phyloP scores from a whole-genome alignment of 768 basidiomycete species.

The Lactifluus hygrophoroides region DNA sequence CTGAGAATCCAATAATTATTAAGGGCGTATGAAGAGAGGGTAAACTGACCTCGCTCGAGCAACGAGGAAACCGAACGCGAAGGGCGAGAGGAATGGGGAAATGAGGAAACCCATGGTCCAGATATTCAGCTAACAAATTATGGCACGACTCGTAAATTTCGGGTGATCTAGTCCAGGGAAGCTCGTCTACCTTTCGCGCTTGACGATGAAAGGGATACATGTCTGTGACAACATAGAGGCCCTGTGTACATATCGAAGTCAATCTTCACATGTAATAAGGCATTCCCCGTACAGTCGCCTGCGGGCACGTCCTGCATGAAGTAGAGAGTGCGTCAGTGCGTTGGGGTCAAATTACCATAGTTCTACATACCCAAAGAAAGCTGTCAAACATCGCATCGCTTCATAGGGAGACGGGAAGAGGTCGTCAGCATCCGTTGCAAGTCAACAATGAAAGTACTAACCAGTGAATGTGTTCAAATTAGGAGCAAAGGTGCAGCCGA shows the following conservation, averaged over 20 bases:
- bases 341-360: background rate
- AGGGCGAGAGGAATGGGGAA: conserved; percentile 56
- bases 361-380: conserved; percentile 42
- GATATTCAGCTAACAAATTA: conserved; percentile 53
- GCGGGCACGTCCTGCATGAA: conserved; percentile 41
- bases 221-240: conserved; percentile 53
- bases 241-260: conserved; percentile 27
- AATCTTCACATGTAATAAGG: background rate
- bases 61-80: conserved; percentile 59
- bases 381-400: conserved; percentile 54
- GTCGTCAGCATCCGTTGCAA: background rate
- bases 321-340: background rate
- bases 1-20: conserved; percentile 19
- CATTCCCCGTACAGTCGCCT: conserved; percentile 38
- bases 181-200: conserved; percentile 44
- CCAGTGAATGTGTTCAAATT: conserved; percentile 50
- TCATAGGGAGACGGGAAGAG: background rate
- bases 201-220: conserved; percentile 63
- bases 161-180: background rate
- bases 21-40: background rate
- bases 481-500: conserved; percentile 53
- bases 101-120: conserved; percentile 72
- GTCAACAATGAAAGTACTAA: conserved; percentile 27
- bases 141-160: background rate
- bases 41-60: conserved; percentile 36